Conservation (phyloP, 2,329 filamentous ascomycete genomes). For the Kalaharituber pfeilii region DNA sequence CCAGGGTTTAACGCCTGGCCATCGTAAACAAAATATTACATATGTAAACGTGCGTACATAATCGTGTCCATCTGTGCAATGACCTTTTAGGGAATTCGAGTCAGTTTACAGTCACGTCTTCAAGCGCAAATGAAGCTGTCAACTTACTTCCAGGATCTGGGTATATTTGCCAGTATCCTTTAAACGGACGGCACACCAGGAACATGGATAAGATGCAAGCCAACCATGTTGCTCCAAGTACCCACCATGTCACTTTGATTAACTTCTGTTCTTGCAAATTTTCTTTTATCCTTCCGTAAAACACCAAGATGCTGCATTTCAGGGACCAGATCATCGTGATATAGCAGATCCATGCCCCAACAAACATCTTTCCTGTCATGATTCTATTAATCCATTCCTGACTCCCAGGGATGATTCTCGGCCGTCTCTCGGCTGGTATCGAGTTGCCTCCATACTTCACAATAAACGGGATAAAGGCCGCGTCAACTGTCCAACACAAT, state of each 20-base stretch:
- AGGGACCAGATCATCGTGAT: background rate
- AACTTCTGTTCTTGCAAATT: background rate
- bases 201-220: background rate
- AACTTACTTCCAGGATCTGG: background rate
- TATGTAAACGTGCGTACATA: background rate
- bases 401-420: background rate
- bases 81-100: background rate
- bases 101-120: too few relatives aligned
- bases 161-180: constrained; percentile 1
- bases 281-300: background rate
- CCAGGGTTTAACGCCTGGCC: too few relatives aligned
- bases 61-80: background rate
- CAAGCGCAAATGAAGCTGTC: too few relatives aligned
- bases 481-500: background rate
- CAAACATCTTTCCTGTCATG: background rate
- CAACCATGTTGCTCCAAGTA: background rate
- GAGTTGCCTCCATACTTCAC: background rate
- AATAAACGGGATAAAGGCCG: background rate
- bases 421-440: background rate
- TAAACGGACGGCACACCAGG: background rate
- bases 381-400: background rate
- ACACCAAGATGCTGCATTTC: background rate
- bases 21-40: too few relatives aligned
- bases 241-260: background rate
- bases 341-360: background rate